These are phyloP conservation scores for Artemisia annua DNA, from an alignment of 129 eudicot species.

Conservation along the genomic window DNA sequence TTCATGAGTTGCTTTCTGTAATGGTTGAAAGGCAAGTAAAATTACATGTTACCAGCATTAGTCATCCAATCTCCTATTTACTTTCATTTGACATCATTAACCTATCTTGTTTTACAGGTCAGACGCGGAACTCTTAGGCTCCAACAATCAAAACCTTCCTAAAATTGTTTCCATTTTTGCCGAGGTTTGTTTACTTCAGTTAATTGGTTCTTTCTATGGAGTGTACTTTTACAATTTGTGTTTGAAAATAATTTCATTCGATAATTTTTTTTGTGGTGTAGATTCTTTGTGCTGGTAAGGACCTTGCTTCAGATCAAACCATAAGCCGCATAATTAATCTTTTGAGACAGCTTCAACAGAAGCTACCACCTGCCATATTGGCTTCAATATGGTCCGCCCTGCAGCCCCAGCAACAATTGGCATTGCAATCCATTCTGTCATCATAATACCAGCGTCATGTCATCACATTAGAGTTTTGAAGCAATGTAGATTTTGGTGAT, in stretches of 20 bases:
- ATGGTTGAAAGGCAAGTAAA: constrained; percentile 82
- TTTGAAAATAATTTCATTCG: no score
- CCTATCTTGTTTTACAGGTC: constrained; percentile 46
- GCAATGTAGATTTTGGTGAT: no score
- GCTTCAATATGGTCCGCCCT: constrained; percentile 84
- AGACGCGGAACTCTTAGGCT: constrained; percentile 78
- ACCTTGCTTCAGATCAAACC: constrained; percentile 89
- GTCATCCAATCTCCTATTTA: no score
- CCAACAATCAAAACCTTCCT: constrained; percentile 76
- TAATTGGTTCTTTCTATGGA: background rate
- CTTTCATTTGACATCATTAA: no score
- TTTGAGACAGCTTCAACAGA: constrained; percentile 89
- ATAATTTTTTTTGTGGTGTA: constrained; percentile 18
- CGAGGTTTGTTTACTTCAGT: constrained; percentile 57
- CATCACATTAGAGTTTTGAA: constrained; percentile 31
- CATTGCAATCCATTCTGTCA: constrained; percentile 80
- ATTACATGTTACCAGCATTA: background rate
- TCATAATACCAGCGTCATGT: constrained; percentile 29
- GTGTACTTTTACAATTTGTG: no score
- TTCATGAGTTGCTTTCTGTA: constrained; percentile 92
- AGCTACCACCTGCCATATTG: constrained; percentile 75
- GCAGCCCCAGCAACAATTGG: constrained; percentile 93
- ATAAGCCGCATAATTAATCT: constrained; percentile 73
- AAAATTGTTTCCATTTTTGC: constrained; percentile 92
- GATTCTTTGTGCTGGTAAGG: constrained; percentile 94